Conservation (phyloP, 2,329 filamentous ascomycete species). For the Myriosclerotinia scirpicola region DNA sequence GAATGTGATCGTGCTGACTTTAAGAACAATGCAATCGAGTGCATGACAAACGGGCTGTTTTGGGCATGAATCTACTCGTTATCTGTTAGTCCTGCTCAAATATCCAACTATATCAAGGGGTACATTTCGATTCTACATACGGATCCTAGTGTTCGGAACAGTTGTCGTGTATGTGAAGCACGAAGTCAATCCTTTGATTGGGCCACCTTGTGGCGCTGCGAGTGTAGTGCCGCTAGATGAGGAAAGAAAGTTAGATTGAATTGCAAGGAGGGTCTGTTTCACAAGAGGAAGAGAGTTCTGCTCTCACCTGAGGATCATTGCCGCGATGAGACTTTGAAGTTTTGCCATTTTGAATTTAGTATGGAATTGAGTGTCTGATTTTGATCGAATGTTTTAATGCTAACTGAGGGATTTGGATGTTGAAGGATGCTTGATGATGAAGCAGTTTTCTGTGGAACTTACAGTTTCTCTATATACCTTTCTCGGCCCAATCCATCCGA, state of each 20-base stretch:
- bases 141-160: background rate
- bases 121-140: conserved; percentile 4
- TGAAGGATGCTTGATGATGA: background rate
- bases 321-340: background rate
- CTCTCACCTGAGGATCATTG: background rate
- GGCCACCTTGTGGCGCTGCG: conserved; percentile 22
- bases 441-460: background rate
- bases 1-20: conserved; percentile 21
- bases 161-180: conserved; percentile 26
- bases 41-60: conserved; percentile 22
- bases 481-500: background rate
- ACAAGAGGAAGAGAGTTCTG: rapidly evolving
- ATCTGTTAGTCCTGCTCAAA: background rate
- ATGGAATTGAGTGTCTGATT: background rate
- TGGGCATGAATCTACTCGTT: conserved; percentile 26
- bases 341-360: conserved; percentile 16
- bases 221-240: conserved; percentile 20
- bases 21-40: conserved; percentile 26
- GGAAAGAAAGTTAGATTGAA: background rate
- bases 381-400: background rate
- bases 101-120: background rate
- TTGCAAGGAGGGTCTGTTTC: background rate
- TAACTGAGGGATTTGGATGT: background rate
- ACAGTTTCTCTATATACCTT: background rate
- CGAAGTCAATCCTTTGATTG: conserved; percentile 19